phyloP scores from a whole-genome alignment of 495 filamentous ascomycete species.

The Aspergillus ellipticus region DNA sequence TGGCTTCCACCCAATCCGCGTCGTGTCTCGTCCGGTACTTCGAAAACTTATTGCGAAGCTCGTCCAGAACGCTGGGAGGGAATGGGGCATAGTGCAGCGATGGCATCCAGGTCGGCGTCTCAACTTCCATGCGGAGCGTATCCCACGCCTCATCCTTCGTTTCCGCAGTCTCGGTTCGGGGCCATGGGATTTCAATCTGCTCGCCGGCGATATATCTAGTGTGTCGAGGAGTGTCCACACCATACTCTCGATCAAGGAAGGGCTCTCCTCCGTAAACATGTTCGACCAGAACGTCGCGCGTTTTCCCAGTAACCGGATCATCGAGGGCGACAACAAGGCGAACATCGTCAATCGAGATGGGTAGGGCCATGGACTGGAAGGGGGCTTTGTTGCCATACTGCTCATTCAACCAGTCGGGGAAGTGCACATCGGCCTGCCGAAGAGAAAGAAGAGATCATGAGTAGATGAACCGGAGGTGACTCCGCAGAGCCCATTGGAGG shows the following conservation, averaged over 20 bases:
- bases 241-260: conserved; percentile 28
- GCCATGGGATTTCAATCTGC: conserved; percentile 70
- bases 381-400: conserved; percentile 36
- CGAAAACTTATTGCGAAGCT: conserved; percentile 81
- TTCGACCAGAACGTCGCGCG: conserved; percentile 70
- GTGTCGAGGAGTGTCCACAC: conserved; percentile 33
- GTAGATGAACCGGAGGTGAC: neutral
- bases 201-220: conserved; percentile 42
- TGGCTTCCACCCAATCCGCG: conserved; percentile 51
- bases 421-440: conserved; percentile 51
- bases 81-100: conserved; percentile 74
- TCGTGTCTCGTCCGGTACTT: conserved; percentile 81
- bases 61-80: conserved; percentile 73
- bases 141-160: conserved; percentile 56
- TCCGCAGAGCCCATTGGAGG: neutral
- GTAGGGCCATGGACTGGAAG: conserved; percentile 42
- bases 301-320: conserved; percentile 58
- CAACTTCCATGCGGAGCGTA: conserved; percentile 72
- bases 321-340: conserved; percentile 74
- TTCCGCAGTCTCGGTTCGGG: conserved; percentile 39
- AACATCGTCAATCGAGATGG: conserved; percentile 63
- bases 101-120: conserved; percentile 70
- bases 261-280: conserved; percentile 49
- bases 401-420: conserved; percentile 52
- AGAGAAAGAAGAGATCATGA: conserved; percentile 6